phyloP scores from a whole-genome alignment of 2,329 filamentous ascomycete species.

The Pseudogymnoascus sp. region DNA sequence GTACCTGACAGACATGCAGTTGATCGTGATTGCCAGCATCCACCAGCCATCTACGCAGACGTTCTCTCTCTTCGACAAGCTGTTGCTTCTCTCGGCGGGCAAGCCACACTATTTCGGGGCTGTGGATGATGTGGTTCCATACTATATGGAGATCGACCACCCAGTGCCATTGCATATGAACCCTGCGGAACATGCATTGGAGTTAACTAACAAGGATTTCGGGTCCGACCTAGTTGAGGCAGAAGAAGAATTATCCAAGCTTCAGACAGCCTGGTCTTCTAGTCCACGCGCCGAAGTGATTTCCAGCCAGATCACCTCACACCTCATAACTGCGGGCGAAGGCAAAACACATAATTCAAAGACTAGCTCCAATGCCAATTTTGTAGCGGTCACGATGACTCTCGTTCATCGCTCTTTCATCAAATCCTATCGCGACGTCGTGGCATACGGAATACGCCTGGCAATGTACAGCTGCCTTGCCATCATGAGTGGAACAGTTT shows the following conservation, averaged over 20 bases:
- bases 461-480: slow-evolving; percentile 75
- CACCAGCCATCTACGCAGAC: slow-evolving; percentile 77
- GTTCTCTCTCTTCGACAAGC: slow-evolving; percentile 71
- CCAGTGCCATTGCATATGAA: slow-evolving; percentile 63
- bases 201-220: slow-evolving; percentile 73
- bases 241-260: slow-evolving; percentile 38
- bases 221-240: slow-evolving; percentile 39
- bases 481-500: slow-evolving; percentile 83
- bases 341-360: neutral
- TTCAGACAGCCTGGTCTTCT: slow-evolving; percentile 47
- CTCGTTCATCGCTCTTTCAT: slow-evolving; percentile 72
- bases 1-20: slow-evolving; percentile 32
- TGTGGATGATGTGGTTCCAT: slow-evolving; percentile 44
- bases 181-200: slow-evolving; percentile 71
- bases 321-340: slow-evolving; percentile 7
- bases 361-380: slow-evolving; percentile 8
- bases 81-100: slow-evolving; percentile 64
- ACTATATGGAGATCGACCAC: slow-evolving; percentile 54
- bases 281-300: slow-evolving; percentile 35
- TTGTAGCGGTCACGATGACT: slow-evolving; percentile 43
- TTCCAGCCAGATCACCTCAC: slow-evolving; percentile 22
- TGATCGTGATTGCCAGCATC: slow-evolving; percentile 74
- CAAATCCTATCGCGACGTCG: slow-evolving; percentile 75
- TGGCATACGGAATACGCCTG: slow-evolving; percentile 74
- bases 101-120: slow-evolving; percentile 65